Percentiles rank a stretch among this genome's conserved stretches.
These are phyloP conservation scores for Brassica hybrid DNA, from an alignment of 441 rosid species.

Conservation along the genomic window DNA sequence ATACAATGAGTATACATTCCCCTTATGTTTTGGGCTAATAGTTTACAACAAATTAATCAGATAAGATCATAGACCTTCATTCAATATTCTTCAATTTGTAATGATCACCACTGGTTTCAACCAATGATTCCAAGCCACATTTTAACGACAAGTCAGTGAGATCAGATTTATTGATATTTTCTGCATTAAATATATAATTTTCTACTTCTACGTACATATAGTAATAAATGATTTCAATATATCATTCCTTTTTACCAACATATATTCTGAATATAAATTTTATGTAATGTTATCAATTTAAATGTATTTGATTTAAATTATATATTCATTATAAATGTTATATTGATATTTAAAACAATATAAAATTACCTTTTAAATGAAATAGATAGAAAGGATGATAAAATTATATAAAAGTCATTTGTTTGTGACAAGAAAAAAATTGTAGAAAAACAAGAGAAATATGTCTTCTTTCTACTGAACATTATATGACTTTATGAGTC, in stretches of 20 bases:
- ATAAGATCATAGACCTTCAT: constrained; percentile 27
- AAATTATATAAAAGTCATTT: no score
- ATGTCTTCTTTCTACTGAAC: no score
- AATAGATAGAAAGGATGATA: no score
- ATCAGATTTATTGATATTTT: background rate
- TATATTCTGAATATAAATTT: background rate
- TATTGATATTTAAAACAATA: no score
- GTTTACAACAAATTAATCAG: no score
- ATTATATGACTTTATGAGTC: no score
- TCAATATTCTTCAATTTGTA: constrained; percentile 11
- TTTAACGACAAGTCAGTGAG: background rate
- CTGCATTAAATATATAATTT: background rate
- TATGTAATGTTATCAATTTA: background rate
- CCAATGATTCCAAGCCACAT: background rate
- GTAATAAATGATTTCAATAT: background rate
- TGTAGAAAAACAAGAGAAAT: no score
- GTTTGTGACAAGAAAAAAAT: no score
- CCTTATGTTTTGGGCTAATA: background rate
- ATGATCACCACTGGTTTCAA: constrained; percentile 24
- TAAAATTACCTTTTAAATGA: no score
- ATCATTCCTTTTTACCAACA: background rate
- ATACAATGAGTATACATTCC: background rate
- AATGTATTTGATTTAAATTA: background rate
- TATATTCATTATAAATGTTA: background rate
- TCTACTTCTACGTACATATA: background rate